Conservation (phyloP, 352 stramenopile species). For the Phytophthora capsici region DNA sequence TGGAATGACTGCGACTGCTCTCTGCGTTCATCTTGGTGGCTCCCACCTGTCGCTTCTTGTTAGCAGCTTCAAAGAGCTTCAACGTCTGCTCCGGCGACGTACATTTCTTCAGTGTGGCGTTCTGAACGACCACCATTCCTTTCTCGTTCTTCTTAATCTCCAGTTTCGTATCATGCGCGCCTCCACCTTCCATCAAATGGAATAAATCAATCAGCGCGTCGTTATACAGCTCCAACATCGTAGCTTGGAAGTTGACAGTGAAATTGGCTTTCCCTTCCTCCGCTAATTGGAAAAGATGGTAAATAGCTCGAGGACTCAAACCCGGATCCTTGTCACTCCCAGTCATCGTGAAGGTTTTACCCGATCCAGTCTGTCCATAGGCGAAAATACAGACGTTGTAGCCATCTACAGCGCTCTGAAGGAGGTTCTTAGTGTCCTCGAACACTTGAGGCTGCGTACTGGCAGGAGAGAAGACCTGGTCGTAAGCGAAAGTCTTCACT, state of each 20-base stretch:
- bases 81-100: constrained; percentile 77
- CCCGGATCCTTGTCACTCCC: constrained; percentile 73
- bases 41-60: constrained; percentile 90
- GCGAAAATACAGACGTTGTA: constrained; percentile 95
- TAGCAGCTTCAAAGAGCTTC: constrained; percentile 87
- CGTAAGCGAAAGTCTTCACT: constrained; percentile 90
- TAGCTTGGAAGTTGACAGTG: constrained; percentile 78
- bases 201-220: constrained; percentile 92
- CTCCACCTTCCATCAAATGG: constrained; percentile 72
- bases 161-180: constrained; percentile 73
- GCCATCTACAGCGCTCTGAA: constrained; percentile 91
- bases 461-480: constrained; percentile 87
- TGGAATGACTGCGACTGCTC: constrained; percentile 89
- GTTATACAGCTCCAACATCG: constrained; percentile 95
- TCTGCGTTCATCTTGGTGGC: constrained; percentile 95
- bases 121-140: constrained; percentile 92
- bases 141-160: constrained; percentile 95
- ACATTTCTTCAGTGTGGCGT: constrained; percentile 81
- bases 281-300: constrained; percentile 84
- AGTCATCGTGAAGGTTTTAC: constrained; percentile 96
- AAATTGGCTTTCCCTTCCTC: constrained; percentile 60
- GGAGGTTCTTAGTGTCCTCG: constrained; percentile 92
- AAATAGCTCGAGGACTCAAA: constrained; percentile 87
- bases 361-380: constrained; percentile 93
- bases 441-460: constrained; percentile 89